Evolutionary conservation across 2,329 filamentous ascomycete species (phyloP).

Genomic region (Cladophialophora immunda): DNA sequence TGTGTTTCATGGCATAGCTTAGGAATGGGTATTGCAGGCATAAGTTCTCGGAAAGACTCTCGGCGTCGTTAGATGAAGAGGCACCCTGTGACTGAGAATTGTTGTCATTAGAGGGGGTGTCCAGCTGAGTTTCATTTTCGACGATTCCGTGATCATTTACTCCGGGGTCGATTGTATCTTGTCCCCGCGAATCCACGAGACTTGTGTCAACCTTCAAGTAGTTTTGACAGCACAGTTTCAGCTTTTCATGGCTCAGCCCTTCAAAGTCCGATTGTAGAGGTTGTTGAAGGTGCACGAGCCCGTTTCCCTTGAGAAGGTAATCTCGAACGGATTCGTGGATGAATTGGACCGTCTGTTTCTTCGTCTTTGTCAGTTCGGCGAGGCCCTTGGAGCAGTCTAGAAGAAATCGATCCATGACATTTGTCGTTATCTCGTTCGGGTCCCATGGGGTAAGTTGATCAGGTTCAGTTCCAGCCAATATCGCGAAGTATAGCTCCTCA

Average conservation of each 20-base stretch:
- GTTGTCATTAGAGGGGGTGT: not conserved
- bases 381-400: conserved; percentile 61
- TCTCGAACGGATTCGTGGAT: conserved; percentile 53
- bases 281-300: conserved; percentile 45
- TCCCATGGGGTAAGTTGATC: conserved; percentile 38
- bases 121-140: not conserved
- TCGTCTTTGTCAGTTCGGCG: conserved; percentile 40
- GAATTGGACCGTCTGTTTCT: conserved; percentile 54
- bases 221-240: conserved; percentile 55
- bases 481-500: conserved; percentile 53
- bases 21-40: conserved; percentile 54
- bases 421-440: conserved; percentile 28
- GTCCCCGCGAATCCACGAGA: not conserved
- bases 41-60: conserved; percentile 36
- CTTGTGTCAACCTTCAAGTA: conserved; percentile 48
- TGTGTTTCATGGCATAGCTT: conserved; percentile 42
- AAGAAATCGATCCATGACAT: conserved; percentile 48
- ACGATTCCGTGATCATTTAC: not conserved
- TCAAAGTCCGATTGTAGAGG: conserved; percentile 44
- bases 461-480: conserved; percentile 46
- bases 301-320: conserved; percentile 51
- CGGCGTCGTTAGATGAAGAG: conserved; percentile 33
- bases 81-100: conserved; percentile 24
- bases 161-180: not conserved
- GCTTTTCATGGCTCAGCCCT: conserved; percentile 51